Evolutionary conservation across 1,139 yeast species (phyloP).

Genomic region (Hanseniaspora sp.): DNA sequence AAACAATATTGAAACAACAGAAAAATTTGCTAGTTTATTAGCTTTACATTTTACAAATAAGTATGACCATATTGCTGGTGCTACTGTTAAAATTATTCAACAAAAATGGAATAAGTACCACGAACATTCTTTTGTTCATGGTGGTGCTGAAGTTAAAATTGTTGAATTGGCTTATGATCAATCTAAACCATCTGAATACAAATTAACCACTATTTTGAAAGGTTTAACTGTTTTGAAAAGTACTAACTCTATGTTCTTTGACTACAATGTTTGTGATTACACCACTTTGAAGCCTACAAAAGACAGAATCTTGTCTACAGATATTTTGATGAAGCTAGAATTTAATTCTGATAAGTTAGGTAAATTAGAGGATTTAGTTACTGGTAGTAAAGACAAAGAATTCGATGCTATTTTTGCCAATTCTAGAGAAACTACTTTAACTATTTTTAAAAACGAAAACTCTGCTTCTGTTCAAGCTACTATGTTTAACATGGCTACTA

Average conservation of each 20-base stretch:
- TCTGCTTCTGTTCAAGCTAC: constrained; percentile 92
- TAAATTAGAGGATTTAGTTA: constrained; percentile 41
- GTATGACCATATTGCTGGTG: constrained; percentile 64
- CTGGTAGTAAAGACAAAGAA: constrained; percentile 47
- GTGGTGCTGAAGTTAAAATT: constrained; percentile 70
- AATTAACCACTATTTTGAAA: constrained; percentile 58
- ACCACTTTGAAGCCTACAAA: constrained; percentile 72
- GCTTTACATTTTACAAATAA: constrained; percentile 69
- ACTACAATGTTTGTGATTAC: constrained; percentile 74
- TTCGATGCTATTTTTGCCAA: constrained; percentile 51
- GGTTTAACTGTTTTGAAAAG: constrained; percentile 82
- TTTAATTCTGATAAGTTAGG: constrained; percentile 46
- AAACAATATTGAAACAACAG: constrained; percentile 78
- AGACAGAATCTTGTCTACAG: constrained; percentile 81
- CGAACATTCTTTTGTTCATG: constrained; percentile 75
- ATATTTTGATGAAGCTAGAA: constrained; percentile 65
- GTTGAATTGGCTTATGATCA: constrained; percentile 43
- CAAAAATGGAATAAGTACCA: constrained; percentile 66
- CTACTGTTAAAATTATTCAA: constrained; percentile 58
- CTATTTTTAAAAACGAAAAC: constrained; percentile 69
- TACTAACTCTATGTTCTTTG: constrained; percentile 90
- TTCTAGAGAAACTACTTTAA: constrained; percentile 62
- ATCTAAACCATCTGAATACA: constrained; percentile 39
- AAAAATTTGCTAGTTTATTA: constrained; percentile 74
- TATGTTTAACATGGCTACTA: constrained; percentile 80